These are phyloP conservation scores for Beauveria scarabaeidicola DNA, from an alignment of 2,329 filamentous ascomycete genomes.

Conservation along the genomic window DNA sequence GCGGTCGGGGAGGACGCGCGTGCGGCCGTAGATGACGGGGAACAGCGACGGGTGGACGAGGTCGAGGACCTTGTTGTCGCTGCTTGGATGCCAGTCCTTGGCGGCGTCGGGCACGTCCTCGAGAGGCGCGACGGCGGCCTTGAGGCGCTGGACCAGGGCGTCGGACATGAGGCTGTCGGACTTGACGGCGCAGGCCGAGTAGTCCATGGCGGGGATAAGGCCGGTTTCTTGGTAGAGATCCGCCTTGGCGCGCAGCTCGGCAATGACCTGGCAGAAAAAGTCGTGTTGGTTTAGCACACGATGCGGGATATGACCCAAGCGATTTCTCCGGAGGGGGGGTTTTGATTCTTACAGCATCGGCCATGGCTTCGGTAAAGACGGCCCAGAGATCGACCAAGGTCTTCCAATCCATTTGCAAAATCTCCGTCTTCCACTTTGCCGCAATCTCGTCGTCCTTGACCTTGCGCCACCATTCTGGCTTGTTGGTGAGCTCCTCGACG, in stretches of 20 bases:
- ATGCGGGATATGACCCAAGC: not conserved
- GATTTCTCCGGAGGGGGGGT: no score
- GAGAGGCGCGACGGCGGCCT: slow-evolving; percentile 34
- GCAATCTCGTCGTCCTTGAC: slow-evolving; percentile 19
- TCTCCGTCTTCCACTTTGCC: slow-evolving; percentile 23
- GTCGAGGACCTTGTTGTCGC: slow-evolving; percentile 48
- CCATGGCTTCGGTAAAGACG: slow-evolving; percentile 24
- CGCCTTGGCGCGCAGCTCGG: slow-evolving; percentile 26
- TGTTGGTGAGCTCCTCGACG: slow-evolving; percentile 26
- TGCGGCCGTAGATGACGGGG: slow-evolving; percentile 46
- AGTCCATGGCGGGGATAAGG: slow-evolving; percentile 27
- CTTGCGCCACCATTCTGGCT: slow-evolving; percentile 28
- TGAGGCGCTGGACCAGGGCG: slow-evolving; percentile 28
- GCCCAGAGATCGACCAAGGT: slow-evolving; percentile 15
- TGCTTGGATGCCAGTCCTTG: slow-evolving; percentile 55
- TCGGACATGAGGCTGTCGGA: slow-evolving; percentile 21
- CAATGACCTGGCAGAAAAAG: slow-evolving; percentile 19
- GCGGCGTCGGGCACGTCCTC: slow-evolving; percentile 39
- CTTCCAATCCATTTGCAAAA: slow-evolving; percentile 23
- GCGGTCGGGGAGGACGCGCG: slow-evolving; percentile 23
- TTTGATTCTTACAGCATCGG: slow-evolving; percentile 19
- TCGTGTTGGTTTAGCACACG: not conserved
- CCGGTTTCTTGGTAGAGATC: slow-evolving; percentile 22
- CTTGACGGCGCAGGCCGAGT: slow-evolving; percentile 25
- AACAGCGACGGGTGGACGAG: slow-evolving; percentile 57